phyloP scores from a whole-genome alignment of 306 rosid genomes.

The Ormosia semicastrata region DNA sequence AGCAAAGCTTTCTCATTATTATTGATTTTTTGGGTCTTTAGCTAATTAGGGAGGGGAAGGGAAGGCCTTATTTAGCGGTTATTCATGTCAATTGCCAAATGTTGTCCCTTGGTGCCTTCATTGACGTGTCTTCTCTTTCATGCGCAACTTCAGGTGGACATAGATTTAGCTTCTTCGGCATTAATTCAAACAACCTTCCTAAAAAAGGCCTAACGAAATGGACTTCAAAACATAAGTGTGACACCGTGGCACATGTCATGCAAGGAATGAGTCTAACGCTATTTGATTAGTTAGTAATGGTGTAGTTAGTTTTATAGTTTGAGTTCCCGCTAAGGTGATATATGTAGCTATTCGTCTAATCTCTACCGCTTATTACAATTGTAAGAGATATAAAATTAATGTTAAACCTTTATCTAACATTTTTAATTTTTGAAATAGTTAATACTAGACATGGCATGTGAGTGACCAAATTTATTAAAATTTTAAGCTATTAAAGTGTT shows the following conservation, averaged over 20 bases:
- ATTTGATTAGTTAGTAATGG: neutral
- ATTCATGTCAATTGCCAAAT: neutral
- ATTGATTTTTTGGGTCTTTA: neutral
- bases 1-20: neutral
- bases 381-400: too few relatives aligned
- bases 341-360: neutral
- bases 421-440: too few relatives aligned
- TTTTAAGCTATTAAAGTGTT: too few relatives aligned
- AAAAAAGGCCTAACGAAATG: neutral
- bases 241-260: neutral
- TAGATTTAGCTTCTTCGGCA: neutral
- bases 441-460: too few relatives aligned
- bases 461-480: too few relatives aligned
- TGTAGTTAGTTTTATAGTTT: neutral
- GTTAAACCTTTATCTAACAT: too few relatives aligned
- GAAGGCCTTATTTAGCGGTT: conserved; percentile 6
- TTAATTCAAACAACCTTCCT: neutral
- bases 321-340: neutral
- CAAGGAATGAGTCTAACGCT: neutral
- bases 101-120: neutral
- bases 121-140: neutral
- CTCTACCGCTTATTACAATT: neutral
- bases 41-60: neutral
- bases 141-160: neutral
- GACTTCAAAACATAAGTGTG: neutral